Evolutionary conservation across 441 rosid species (phyloP), one percentile per base, ranked within the genome.

Genomic region (Gossypium trilobum): DNA sequence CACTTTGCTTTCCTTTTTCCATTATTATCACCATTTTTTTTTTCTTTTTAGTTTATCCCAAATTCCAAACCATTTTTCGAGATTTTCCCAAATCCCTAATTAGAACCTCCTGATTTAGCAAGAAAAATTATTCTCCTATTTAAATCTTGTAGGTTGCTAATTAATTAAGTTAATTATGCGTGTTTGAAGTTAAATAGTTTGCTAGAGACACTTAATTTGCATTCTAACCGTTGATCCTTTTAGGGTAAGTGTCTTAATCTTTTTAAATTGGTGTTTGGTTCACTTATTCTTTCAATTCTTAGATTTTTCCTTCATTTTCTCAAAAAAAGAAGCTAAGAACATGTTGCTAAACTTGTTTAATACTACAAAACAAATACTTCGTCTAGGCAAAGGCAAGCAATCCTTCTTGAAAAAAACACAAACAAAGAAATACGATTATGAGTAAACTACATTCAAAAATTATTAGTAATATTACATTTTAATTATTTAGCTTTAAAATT

Each of bases 1-100:
- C 79, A 76, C 84, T 68, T 25, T 59, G 50, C 27, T 52, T 54
- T 33, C 14, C 54, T 42, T 71, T 44, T 33, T 19, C 57, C 54
- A 31, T 5, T 5, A 16, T 31, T 22, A 33, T 31, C 66, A 14
- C 5, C 3, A 14, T 20, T 20, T 23, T 62, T 36, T 17, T 10
- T 10, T 19, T 20, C 48, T 10, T 4, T 63, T 63, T 8, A 0
- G 5, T 19, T 10, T 19, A 17, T 17, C 56, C 16, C 56, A 13
- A 44, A 22, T 22, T 51, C 61, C 6, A 22, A 56, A 0, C 61
- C 55, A 2, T 51, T 27, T 71, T 68, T 57, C 11, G 60, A 14
- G 48, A 48, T 31, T 54, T 56, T 31, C 44, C 74, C 74, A 4
- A 29, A 29, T 29, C 7, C 66, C 22, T 42, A 50, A 50, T 10